Evolutionary conservation across 1,284 basidiomycete species (phyloP).

Genomic region (Trametes polyzona): DNA sequence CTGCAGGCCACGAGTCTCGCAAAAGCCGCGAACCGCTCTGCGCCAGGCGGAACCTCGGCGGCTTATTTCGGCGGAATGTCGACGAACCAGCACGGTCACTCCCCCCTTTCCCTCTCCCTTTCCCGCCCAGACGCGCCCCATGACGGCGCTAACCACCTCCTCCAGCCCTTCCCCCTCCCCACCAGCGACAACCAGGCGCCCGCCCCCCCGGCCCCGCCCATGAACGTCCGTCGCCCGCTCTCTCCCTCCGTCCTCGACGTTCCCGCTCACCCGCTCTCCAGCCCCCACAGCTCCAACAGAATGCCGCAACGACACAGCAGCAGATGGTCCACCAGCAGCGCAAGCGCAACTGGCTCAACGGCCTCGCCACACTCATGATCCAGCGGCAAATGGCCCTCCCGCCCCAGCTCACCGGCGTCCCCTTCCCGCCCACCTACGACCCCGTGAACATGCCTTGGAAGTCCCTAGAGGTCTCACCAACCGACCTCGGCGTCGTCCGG

Average conservation of each 20-base stretch:
- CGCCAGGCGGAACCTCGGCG: conserved; percentile 65
- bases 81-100: conserved; percentile 42
- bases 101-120: conserved; percentile 2
- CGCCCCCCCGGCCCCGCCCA: conserved; percentile 14
- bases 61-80: conserved; percentile 66
- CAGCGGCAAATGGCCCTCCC: conserved; percentile 63
- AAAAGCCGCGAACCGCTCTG: conserved; percentile 61
- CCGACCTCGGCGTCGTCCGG: conserved; percentile 63
- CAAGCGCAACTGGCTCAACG: conserved; percentile 58
- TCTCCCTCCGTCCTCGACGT: conserved; percentile 13
- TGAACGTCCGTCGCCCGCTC: conserved; percentile 27
- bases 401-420: conserved; percentile 62
- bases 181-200: conserved; percentile 27
- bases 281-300: conserved; percentile 20
- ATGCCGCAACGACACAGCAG: conserved; percentile 27
- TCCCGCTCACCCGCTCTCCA: conserved; percentile 21
- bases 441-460: conserved; percentile 64
- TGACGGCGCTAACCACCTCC: conserved; percentile 32
- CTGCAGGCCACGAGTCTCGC: conserved; percentile 66
- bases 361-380: conserved; percentile 60
- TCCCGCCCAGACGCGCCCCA: conserved; percentile 35
- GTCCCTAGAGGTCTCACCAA: conserved; percentile 56
- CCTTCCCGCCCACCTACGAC: conserved; percentile 59
- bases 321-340: conserved; percentile 46
- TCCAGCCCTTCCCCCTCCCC: conserved; percentile 28